phyloP scores from a whole-genome alignment of 768 basidiomycete species.

The Russula emetica region DNA sequence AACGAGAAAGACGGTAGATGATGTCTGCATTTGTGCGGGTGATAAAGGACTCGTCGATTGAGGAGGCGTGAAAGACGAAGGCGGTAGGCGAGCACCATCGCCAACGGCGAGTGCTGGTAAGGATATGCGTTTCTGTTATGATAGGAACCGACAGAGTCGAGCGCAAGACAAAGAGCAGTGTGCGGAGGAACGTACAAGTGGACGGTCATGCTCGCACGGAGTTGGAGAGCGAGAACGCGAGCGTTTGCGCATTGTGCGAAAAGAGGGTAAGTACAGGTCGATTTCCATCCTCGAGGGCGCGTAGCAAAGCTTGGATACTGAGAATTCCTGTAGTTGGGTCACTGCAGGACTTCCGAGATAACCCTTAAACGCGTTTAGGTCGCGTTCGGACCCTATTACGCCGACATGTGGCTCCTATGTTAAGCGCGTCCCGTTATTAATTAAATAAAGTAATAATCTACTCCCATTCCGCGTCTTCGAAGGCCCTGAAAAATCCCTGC shows the following conservation, averaged over 20 bases:
- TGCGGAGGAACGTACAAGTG: constrained; percentile 42
- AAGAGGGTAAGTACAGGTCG: constrained; percentile 48
- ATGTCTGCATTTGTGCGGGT: constrained; percentile 31
- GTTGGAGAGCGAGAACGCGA: constrained; percentile 34
- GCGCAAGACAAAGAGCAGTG: not conserved
- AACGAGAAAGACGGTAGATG: constrained; percentile 3
- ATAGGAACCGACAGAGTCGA: not conserved
- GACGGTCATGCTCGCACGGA: constrained; percentile 45
- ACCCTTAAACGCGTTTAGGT: not conserved
- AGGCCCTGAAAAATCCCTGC: not conserved
- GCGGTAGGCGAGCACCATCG: constrained; percentile 24
- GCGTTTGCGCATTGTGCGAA: constrained; percentile 33
- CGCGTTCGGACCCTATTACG: not conserved
- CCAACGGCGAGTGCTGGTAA: constrained; percentile 37
- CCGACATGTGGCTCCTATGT: not conserved
- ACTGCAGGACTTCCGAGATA: too few species aligned
- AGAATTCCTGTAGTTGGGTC: not conserved
- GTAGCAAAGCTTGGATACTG: not conserved
- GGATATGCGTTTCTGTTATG: constrained; percentile 55
- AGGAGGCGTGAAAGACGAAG: constrained; percentile 21
- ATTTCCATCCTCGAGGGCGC: constrained; percentile 45
- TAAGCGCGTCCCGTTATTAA: not conserved
- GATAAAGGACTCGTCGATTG: constrained; percentile 21
- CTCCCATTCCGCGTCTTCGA: too few species aligned
- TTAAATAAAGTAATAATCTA: too few species aligned